Conservation (phyloP, 2,329 filamentous ascomycete species). For the Colletotrichum melonis region DNA sequence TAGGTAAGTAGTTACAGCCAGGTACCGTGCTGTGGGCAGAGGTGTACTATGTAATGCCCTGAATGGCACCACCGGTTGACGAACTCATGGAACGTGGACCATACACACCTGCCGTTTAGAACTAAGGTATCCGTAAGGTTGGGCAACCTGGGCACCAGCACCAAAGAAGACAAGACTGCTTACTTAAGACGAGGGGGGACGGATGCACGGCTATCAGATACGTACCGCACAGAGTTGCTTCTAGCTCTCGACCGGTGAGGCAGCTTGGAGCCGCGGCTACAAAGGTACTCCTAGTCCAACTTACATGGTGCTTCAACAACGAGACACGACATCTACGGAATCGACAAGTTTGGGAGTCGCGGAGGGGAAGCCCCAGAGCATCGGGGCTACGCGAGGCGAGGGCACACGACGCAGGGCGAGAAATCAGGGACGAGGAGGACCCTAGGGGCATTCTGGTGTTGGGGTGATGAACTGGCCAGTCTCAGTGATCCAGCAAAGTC, state of each 20-base stretch:
- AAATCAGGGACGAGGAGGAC: neutral
- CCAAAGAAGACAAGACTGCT: neutral
- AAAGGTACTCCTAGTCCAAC: neutral
- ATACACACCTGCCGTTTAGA: neutral
- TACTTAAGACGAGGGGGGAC: neutral
- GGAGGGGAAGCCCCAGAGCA: neutral
- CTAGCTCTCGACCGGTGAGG: neutral
- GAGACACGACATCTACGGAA: neutral
- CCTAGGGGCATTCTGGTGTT: too few species aligned
- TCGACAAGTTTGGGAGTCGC: neutral
- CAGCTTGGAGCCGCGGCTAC: neutral
- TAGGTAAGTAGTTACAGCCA: neutral
- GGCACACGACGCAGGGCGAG: neutral
- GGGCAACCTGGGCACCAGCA: neutral
- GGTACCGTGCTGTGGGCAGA: neutral
- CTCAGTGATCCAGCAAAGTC: neutral
- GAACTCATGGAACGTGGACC: constrained; percentile 15
- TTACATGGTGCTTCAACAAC: neutral
- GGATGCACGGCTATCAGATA: neutral
- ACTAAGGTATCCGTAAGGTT: neutral
- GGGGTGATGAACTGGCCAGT: neutral
- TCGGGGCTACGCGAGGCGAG: too few species aligned
- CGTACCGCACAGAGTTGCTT: neutral
- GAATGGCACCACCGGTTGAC: constrained; percentile 2
- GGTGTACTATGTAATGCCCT: neutral